A percentile compares a stretch with the other conserved stretches of the same genome.
Conservation (phyloP, 2,329 filamentous ascomycete genomes). For the Aspergillus sp. region DNA sequence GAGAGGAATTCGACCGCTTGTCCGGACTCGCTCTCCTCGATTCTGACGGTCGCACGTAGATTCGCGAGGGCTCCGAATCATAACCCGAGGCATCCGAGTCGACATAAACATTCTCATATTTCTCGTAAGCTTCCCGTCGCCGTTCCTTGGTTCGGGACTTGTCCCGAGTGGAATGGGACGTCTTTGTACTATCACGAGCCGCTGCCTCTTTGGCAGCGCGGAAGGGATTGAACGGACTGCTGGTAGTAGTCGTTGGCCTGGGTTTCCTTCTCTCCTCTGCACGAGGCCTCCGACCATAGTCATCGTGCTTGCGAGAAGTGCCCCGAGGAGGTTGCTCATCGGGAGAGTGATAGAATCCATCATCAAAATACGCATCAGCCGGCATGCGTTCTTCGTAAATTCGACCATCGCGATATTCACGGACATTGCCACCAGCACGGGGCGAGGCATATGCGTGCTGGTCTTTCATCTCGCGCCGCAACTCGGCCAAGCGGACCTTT, state of each 20-base stretch:
- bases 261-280: slow-evolving; percentile 34
- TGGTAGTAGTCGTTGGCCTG: slow-evolving; percentile 12
- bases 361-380: slow-evolving; percentile 28
- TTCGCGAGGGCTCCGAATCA: slow-evolving; percentile 22
- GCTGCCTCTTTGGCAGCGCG: slow-evolving; percentile 26
- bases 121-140: slow-evolving; percentile 34
- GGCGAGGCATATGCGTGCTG: slow-evolving; percentile 13
- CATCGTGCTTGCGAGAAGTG: slow-evolving; percentile 33
- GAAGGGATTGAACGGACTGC: slow-evolving; percentile 17
- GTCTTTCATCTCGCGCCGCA: slow-evolving; percentile 51
- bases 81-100: slow-evolving; percentile 29
- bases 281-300: slow-evolving; percentile 19
- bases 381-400: slow-evolving; percentile 41
- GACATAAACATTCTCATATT: slow-evolving; percentile 25
- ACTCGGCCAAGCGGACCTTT: slow-evolving; percentile 58
- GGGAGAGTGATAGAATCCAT: slow-evolving; percentile 25
- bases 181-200: slow-evolving; percentile 24
- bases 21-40: slow-evolving; percentile 9
- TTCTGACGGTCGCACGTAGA: slow-evolving; percentile 16
- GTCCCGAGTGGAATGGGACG: slow-evolving; percentile 27
- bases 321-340: slow-evolving; percentile 29
- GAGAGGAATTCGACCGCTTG: slow-evolving; percentile 1
- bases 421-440: slow-evolving; percentile 13
- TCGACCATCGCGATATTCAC: slow-evolving; percentile 37
- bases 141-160: slow-evolving; percentile 40